These are phyloP conservation scores for Polyporus tsugae DNA, from an alignment of 1,284 basidiomycete species.

Conservation along the genomic window DNA sequence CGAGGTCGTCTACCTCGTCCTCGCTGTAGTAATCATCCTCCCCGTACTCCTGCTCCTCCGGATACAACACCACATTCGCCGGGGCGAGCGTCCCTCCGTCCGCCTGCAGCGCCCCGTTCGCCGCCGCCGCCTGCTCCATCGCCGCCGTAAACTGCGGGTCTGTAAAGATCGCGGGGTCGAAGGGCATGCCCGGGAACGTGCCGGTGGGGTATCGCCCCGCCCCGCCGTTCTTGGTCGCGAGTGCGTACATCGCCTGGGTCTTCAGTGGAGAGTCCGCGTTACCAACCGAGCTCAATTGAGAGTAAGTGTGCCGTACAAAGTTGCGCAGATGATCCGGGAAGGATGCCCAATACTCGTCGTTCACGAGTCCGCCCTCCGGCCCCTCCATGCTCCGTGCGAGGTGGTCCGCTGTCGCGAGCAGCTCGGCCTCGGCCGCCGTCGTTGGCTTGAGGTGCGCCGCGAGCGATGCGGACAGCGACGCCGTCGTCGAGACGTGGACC, in stretches of 20 bases:
- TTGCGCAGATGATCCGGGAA: conserved; percentile 61
- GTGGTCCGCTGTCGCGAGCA: conserved; percentile 62
- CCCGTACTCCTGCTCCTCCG: conserved; percentile 54
- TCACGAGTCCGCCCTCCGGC: conserved; percentile 47
- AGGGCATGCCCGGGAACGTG: conserved; percentile 47
- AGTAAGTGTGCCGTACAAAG: conserved; percentile 53
- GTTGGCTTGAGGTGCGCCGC: conserved; percentile 45
- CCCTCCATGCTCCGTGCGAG: conserved; percentile 63
- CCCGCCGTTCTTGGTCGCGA: conserved; percentile 52
- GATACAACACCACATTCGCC: conserved; percentile 53
- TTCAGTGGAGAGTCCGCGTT: conserved; percentile 42
- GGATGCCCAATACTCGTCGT: conserved; percentile 61
- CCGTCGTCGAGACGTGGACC: conserved; percentile 56
- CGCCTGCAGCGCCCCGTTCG: conserved; percentile 46
- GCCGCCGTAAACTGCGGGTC: conserved; percentile 62
- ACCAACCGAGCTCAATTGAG: conserved; percentile 45
- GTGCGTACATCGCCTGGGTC: conserved; percentile 69
- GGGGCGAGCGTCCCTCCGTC: conserved; percentile 43
- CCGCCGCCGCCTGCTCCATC: conserved; percentile 60
- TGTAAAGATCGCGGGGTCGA: conserved; percentile 63
- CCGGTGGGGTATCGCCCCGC: conserved; percentile 44
- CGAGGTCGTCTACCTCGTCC: conserved; percentile 53
- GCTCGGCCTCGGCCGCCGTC: conserved; percentile 56
- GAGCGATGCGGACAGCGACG: conserved; percentile 51
- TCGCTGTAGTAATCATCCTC: conserved; percentile 57